A percentile compares a stretch with the other conserved stretches of the same genome.
These are phyloP conservation scores for Pseudopyricularia javanii DNA, from an alignment of 2,329 filamentous ascomycete genomes.

Conservation along the genomic window DNA sequence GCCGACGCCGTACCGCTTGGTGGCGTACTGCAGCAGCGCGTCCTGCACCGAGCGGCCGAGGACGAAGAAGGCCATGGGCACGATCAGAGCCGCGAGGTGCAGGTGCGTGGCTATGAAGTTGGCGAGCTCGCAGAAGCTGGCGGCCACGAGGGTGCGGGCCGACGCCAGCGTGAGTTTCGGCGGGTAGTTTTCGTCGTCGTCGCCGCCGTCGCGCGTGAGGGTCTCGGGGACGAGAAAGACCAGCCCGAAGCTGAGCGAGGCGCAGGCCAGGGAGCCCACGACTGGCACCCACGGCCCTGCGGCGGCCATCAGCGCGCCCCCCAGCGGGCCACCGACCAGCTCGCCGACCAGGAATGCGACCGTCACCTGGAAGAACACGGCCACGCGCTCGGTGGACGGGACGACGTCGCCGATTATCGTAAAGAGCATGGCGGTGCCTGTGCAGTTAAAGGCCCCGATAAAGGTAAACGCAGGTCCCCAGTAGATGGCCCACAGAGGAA, in stretches of 20 bases:
- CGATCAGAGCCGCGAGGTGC: conserved; percentile 23
- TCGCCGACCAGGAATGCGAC: conserved; percentile 24
- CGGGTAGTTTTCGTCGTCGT: neutral
- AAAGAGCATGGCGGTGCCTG: conserved; percentile 29
- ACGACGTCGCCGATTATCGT: conserved; percentile 31
- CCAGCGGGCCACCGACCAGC: conserved; percentile 24
- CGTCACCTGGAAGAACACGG: conserved; percentile 25
- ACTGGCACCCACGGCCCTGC: conserved; percentile 26
- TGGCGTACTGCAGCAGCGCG: conserved; percentile 38
- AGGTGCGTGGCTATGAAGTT: conserved; percentile 26
- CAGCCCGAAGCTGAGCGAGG: conserved; percentile 15
- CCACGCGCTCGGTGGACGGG: conserved; percentile 22
- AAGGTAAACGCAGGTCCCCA: conserved; percentile 20
- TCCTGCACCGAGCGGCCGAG: conserved; percentile 20
- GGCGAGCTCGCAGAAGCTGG: conserved; percentile 19
- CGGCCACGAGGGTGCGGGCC: neutral
- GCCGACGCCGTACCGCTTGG: conserved; percentile 34
- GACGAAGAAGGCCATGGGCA: conserved; percentile 20
- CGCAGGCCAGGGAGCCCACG: conserved; percentile 17
- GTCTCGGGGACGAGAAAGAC: conserved; percentile 29
- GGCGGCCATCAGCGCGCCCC: conserved; percentile 23
- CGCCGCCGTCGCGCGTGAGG: conserved; percentile 8
- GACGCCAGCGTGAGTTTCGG: neutral
- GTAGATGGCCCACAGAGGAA: conserved; percentile 27
- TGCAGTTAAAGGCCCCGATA: conserved; percentile 26